A percentile compares a stretch with the other conserved stretches of the same genome.
Conservation (phyloP, 2,329 filamentous ascomycete genomes). For the Pseudonectria foliicola region DNA sequence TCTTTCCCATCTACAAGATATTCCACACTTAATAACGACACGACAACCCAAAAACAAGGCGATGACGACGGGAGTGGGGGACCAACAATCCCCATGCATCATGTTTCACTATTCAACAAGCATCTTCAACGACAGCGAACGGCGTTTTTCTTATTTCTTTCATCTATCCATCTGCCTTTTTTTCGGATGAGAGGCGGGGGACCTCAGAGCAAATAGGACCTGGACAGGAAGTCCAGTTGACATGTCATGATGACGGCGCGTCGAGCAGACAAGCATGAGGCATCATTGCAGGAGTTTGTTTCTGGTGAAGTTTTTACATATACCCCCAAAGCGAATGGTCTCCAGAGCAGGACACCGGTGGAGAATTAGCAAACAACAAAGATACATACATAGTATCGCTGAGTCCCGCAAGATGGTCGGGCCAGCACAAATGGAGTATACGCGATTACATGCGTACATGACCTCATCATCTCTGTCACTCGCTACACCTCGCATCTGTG, state of each 20-base stretch:
- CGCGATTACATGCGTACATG: no score
- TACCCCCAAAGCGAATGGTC: constrained; percentile 25
- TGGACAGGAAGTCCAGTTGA: background rate
- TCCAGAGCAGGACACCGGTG: no score
- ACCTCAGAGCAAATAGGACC: constrained; percentile 27
- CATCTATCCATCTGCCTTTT: no score
- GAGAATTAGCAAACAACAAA: no score
- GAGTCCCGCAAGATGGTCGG: no score
- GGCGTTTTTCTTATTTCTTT: constrained; percentile 18
- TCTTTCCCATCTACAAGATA: constrained; percentile 1
- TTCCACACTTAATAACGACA: background rate
- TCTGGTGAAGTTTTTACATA: constrained; percentile 38
- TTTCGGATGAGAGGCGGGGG: constrained; percentile 9
- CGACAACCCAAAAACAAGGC: constrained; percentile 1
- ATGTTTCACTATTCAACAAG: background rate
- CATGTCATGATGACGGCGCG: constrained; percentile 5
- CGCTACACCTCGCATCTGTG: no score
- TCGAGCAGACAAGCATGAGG: constrained; percentile 14
- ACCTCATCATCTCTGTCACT: no score
- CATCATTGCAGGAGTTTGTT: constrained; percentile 30
- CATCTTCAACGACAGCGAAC: constrained; percentile 11
- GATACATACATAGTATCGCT: no score
- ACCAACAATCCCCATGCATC: background rate
- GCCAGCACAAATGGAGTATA: no score
- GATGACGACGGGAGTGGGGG: background rate